Base-by-base conservation (phyloP, 2,329 filamentous ascomycete species). In the Penicillium brasilianum region DNA sequence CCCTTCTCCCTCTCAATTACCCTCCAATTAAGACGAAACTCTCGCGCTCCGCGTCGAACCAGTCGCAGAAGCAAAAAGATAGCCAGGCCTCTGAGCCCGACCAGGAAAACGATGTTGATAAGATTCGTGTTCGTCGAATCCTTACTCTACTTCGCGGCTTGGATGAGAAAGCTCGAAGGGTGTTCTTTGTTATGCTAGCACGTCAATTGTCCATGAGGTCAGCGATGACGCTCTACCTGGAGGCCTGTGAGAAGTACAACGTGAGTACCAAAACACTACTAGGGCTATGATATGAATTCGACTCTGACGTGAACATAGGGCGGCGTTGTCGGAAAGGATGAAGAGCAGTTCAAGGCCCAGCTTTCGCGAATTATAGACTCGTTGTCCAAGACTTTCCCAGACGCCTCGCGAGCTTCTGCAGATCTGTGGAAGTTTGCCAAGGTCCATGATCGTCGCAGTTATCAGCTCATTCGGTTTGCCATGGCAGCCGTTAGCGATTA, bases 351-450 rank as follows among this genome's bases (percentile, higher is more conserved):
- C 67, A 92, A 92, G 69, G 81, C 83, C 10, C 88, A 88, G 58
- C 84, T 99, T 32, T 86, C 88, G 59, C 88, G 85, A 67, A 87
- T 92, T 13, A 87, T 96, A 48, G 83, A 89, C 55, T 91, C 89
- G 72, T 81, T 97, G 44, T 84, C 88, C 4, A 87, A 88, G 64
- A 89, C 89, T 58, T 87, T 96, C 56, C 91, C 93, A 0, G 94
- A 99, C 68, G 80, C 87, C 0, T 75, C 85, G 55, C 88, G 90
- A 66, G 89, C 91, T 18, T 86, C 85, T 36, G 85, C 87, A 16
- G 93, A 98, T 76, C 81, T 99, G 13, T 89, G 91, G 79, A 96
- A 91, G 70, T 98, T 97, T 73, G 93, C 92, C 39, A 97, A 94
- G 76, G 84, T 89, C 68, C 92, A 98, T 71, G 93, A 99, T 74